A percentile compares a stretch with the other conserved stretches of the same genome.
These are phyloP conservation scores for Coniosporium apollinis DNA, from an alignment of 495 filamentous ascomycete species.

Conservation along the genomic window DNA sequence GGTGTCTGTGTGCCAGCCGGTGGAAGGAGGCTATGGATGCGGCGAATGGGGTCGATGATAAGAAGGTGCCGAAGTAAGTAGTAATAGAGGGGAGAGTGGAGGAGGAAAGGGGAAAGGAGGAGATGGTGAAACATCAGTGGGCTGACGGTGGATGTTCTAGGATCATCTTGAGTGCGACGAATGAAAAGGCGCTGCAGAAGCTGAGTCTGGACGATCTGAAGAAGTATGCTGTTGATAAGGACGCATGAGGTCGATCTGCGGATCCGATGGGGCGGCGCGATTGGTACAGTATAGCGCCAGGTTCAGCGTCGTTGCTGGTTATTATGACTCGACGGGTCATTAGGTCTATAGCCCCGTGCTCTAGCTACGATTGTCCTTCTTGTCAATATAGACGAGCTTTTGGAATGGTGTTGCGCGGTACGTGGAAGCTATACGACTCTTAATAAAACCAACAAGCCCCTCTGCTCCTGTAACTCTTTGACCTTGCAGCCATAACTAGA, in stretches of 20 bases:
- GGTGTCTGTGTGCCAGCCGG: conserved; percentile 39
- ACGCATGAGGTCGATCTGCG: conserved; percentile 7
- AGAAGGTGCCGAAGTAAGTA: conserved; percentile 20
- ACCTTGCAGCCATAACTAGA: too few species aligned
- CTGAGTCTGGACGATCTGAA: conserved; percentile 28
- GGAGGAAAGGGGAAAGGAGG: neutral
- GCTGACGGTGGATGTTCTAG: conserved; percentile 15
- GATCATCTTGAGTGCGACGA: conserved; percentile 31
- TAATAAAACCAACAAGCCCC: too few species aligned
- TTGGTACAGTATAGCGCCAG: too few species aligned
- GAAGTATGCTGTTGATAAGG: conserved; percentile 26
- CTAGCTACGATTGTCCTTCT: too few species aligned
- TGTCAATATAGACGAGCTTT: too few species aligned
- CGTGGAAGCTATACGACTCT: too few species aligned
- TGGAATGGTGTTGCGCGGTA: too few species aligned
- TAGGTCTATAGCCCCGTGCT: too few species aligned
- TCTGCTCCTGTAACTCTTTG: too few species aligned
- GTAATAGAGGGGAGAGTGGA: neutral
- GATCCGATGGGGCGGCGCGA: too few species aligned
- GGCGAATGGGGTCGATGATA: conserved; percentile 20
- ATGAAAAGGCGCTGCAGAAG: conserved; percentile 29
- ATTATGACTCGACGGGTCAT: too few species aligned
- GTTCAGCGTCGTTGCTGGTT: too few species aligned
- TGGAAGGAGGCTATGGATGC: conserved; percentile 37
- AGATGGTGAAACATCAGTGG: neutral